A percentile compares a stretch with the other conserved stretches of the same genome.
Evolutionary conservation across 1,284 basidiomycete genomes (phyloP).

Genomic region (Moniliella sp.): DNA sequence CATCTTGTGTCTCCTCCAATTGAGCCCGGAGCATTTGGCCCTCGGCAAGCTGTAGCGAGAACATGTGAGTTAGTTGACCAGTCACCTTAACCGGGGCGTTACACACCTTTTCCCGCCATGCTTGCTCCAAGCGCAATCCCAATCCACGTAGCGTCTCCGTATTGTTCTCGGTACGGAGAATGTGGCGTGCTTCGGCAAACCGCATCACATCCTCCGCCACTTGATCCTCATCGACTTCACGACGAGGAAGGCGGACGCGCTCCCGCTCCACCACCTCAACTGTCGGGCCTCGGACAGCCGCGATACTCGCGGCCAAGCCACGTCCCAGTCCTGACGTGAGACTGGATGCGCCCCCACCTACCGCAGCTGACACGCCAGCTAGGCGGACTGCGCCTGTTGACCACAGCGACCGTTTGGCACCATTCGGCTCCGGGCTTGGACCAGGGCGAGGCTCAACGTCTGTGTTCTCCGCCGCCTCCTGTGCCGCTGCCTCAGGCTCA

Average conservation of each 20-base stretch:
- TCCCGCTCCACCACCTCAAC: background rate
- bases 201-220: conserved; percentile 7
- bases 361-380: background rate
- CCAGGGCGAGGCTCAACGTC: background rate
- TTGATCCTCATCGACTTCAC: conserved; percentile 6
- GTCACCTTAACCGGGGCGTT: background rate
- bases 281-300: background rate
- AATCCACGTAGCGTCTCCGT: conserved; percentile 5
- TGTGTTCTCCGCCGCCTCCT: too few relatives aligned
- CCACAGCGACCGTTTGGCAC: background rate
- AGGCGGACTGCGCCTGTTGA: background rate
- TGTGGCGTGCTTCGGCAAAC: conserved; percentile 8
- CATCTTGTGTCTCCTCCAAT: conserved; percentile 5
- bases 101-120: conserved; percentile 6
- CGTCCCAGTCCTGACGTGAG: background rate
- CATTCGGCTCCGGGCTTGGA: background rate
- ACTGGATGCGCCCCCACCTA: background rate
- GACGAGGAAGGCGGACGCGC: conserved; percentile 4
- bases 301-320: background rate
- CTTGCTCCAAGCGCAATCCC: conserved; percentile 7
- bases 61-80: background rate
- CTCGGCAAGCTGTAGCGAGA: conserved; percentile 6
- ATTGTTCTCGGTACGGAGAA: conserved; percentile 6
- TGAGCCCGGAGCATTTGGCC: conserved; percentile 4
- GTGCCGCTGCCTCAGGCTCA: too few relatives aligned